Evolutionary conservation across 176 grass and related monocot genomes (phyloP).

Genomic region (Puya raimondii): DNA sequence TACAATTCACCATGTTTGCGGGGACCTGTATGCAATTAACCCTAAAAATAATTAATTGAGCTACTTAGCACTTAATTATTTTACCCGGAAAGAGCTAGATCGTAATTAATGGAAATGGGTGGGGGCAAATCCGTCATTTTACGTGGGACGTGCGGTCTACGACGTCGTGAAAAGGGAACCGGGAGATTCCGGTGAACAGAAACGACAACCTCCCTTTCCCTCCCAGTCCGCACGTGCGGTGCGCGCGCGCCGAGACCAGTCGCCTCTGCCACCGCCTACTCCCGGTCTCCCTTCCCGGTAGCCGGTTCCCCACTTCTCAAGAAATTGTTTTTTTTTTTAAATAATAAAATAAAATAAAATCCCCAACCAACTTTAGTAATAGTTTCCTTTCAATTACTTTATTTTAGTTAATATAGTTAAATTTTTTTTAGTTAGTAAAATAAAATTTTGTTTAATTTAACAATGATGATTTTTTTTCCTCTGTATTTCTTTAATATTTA

Average conservation of each 20-base stretch:
- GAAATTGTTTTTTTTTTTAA: neutral
- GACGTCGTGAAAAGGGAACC: conserved; percentile 2
- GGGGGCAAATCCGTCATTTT: conserved; percentile 11
- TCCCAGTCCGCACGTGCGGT: conserved; percentile 28
- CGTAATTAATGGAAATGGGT: neutral
- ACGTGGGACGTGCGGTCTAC: neutral
- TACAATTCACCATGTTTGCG: no score
- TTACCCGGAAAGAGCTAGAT: neutral
- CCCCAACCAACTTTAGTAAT: neutral
- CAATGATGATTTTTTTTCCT: no score
- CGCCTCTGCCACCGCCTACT: neutral
- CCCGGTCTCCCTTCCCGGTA: neutral
- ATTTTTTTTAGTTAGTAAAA: neutral
- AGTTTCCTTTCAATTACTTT: no score
- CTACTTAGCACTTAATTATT: neutral
- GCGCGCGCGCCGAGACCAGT: conserved; percentile 20
- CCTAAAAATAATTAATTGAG: no score
- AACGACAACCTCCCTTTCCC: neutral
- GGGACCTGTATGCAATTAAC: no score
- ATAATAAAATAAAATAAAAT: neutral
- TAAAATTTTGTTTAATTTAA: no score
- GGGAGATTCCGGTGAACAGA: conserved; percentile 24
- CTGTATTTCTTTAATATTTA: no score
- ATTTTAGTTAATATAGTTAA: no score
- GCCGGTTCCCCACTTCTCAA: neutral